phyloP scores from a whole-genome alignment of 2,329 filamentous ascomycete species.

The Fusarium circinatum region DNA sequence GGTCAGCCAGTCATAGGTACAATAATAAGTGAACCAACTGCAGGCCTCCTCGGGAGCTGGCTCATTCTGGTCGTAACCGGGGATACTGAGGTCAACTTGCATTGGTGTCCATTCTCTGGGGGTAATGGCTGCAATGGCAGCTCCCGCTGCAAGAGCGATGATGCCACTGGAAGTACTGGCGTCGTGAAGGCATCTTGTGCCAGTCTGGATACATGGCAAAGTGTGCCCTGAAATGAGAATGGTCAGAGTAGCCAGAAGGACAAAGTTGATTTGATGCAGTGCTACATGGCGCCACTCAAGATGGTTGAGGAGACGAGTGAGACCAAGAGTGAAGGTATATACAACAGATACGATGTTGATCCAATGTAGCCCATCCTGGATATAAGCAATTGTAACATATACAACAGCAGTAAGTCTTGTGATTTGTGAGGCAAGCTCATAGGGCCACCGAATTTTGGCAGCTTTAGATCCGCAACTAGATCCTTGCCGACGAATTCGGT shows the following conservation, averaged over 20 bases:
- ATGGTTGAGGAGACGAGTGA: slow-evolving; percentile 54
- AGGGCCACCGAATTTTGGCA: slow-evolving; percentile 53
- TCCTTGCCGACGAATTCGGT: slow-evolving; percentile 46
- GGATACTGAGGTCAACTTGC: slow-evolving; percentile 51
- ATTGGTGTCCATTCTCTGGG: slow-evolving; percentile 63
- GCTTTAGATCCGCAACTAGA: slow-evolving; percentile 46
- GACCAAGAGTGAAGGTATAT: slow-evolving; percentile 57
- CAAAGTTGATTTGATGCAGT: slow-evolving; percentile 61
- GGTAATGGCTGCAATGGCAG: slow-evolving; percentile 55
- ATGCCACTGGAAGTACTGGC: slow-evolving; percentile 50
- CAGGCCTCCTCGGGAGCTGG: slow-evolving; percentile 63
- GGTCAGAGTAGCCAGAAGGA: slow-evolving; percentile 51
- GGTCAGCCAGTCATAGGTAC: slow-evolving; percentile 63
- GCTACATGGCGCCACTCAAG: slow-evolving; percentile 58
- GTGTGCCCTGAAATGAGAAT: slow-evolving; percentile 52
- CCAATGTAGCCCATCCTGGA: slow-evolving; percentile 48
- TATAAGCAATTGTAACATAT: slow-evolving; percentile 52
- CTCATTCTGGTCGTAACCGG: slow-evolving; percentile 51
- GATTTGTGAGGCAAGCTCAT: slow-evolving; percentile 57
- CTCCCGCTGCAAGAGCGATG: slow-evolving; percentile 50
- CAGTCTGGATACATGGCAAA: slow-evolving; percentile 56
- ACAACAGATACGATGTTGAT: slow-evolving; percentile 50
- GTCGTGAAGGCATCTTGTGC: slow-evolving; percentile 45
- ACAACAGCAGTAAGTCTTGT: slow-evolving; percentile 53
- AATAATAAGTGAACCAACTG: slow-evolving; percentile 63